phyloP scores from a whole-genome alignment of 2,329 filamentous ascomycete genomes.

The Talaromyces sp. region DNA sequence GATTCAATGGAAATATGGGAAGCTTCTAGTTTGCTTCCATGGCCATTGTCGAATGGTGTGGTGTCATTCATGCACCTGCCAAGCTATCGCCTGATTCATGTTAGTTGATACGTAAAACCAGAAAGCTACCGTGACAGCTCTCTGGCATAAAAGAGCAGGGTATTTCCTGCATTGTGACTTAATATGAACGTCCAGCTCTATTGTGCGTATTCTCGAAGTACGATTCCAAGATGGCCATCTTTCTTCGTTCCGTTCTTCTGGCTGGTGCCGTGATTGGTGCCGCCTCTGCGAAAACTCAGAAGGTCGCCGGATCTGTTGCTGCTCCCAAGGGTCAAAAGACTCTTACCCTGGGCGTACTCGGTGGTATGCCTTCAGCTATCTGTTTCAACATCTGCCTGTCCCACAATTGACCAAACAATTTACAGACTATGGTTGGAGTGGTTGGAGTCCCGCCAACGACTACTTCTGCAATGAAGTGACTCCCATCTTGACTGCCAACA shows the following conservation, averaged over 20 bases:
- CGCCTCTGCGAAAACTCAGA: conserved; percentile 12
- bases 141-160: background rate
- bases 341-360: conserved; percentile 11
- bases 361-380: background rate
- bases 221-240: background rate
- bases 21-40: background rate
- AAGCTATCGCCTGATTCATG: background rate
- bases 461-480: conserved; percentile 23
- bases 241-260: conserved; percentile 3
- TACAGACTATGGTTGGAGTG: conserved; percentile 26
- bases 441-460: conserved; percentile 23
- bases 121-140: background rate
- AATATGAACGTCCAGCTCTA: background rate
- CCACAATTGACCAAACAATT: background rate
- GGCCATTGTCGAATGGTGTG: background rate
- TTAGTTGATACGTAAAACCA: background rate
- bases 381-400: no score
- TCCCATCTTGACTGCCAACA: conserved; percentile 18
- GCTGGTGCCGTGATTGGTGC: background rate
- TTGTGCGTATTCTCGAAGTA: background rate
- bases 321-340: conserved; percentile 9
- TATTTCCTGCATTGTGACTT: background rate
- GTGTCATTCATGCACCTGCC: background rate
- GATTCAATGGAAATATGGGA: background rate
- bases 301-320: background rate